phyloP scores from a whole-genome alignment of 306 rosid species.

The Corylus heterophylla region DNA sequence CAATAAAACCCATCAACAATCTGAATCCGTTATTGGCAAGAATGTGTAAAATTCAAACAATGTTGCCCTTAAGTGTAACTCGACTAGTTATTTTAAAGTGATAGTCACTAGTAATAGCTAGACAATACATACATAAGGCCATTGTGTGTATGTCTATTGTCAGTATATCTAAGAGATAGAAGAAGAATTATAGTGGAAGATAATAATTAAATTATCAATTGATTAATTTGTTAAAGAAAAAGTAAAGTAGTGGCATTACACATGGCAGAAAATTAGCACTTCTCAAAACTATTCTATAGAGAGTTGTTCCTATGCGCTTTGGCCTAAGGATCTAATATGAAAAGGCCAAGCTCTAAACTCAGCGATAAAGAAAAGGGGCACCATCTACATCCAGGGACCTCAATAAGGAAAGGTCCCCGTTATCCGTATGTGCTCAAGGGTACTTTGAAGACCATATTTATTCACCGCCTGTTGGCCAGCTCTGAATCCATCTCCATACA shows the following conservation, averaged over 20 bases:
- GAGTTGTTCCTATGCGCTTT: conserved; percentile 34
- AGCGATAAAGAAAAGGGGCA: conserved; percentile 38
- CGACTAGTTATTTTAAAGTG: too few species aligned
- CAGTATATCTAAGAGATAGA: too few species aligned
- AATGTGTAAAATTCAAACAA: too few species aligned
- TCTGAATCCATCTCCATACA: conserved; percentile 92
- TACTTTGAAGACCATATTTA: conserved; percentile 73
- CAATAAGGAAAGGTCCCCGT: conserved; percentile 82
- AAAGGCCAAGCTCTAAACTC: conserved; percentile 47
- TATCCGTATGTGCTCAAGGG: conserved; percentile 84
- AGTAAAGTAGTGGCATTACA: conserved; percentile 19
- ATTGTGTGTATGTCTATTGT: too few species aligned
- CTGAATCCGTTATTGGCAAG: too few species aligned
- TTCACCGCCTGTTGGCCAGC: conserved; percentile 87
- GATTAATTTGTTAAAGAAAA: background rate
- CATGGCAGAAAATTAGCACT: conserved; percentile 28
- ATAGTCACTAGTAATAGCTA: background rate
- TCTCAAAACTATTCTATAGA: conserved; percentile 30
- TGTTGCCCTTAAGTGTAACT: too few species aligned
- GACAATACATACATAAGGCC: too few species aligned
- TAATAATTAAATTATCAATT: too few species aligned
- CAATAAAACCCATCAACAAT: too few species aligned
- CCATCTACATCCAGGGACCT: conserved; percentile 22
- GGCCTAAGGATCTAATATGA: conserved; percentile 54
- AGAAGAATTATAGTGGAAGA: too few species aligned